These are phyloP conservation scores for Luzula sylvatica DNA, from an alignment of 176 grass and related monocot species.

Conservation along the genomic window DNA sequence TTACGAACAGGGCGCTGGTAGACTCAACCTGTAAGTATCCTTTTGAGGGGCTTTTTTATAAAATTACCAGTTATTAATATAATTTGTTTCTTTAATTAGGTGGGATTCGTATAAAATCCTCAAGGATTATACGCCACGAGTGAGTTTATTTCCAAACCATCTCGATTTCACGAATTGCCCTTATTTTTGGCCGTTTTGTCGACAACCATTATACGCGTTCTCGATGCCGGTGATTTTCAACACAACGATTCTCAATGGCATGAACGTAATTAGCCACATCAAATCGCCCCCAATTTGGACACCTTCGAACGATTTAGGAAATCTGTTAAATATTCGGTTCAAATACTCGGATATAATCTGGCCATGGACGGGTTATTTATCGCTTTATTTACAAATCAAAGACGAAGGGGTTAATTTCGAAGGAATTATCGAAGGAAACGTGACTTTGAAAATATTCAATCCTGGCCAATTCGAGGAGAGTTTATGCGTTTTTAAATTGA, in stretches of 20 bases:
- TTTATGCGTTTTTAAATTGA: slow-evolving; percentile 65
- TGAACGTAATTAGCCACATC: slow-evolving; percentile 85
- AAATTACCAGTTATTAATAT: too few relatives aligned
- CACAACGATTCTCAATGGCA: slow-evolving; percentile 92
- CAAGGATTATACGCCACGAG: slow-evolving; percentile 69
- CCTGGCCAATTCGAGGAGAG: slow-evolving; percentile 49
- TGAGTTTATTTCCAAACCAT: slow-evolving; percentile 70
- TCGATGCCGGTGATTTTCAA: slow-evolving; percentile 94
- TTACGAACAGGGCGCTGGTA: slow-evolving; percentile 94
- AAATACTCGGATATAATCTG: slow-evolving; percentile 90
- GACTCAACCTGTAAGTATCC: slow-evolving; percentile 76
- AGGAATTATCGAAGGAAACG: slow-evolving; percentile 77
- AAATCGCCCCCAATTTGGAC: slow-evolving; percentile 71
- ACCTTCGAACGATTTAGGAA: slow-evolving; percentile 69
- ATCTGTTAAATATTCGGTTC: slow-evolving; percentile 82
- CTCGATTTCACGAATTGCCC: slow-evolving; percentile 87
- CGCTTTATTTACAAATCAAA: slow-evolving; percentile 91
- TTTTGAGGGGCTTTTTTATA: too few relatives aligned
- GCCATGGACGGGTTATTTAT: slow-evolving; percentile 93
- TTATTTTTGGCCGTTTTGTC: slow-evolving; percentile 93
- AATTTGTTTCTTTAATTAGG: slow-evolving; percentile 27
- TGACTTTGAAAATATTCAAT: slow-evolving; percentile 57
- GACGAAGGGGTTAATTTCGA: slow-evolving; percentile 73
- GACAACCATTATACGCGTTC: slow-evolving; percentile 81
- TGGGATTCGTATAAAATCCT: slow-evolving; percentile 91